Evolutionary conservation across 176 grass and related monocot genomes (phyloP), one percentile per base, ranked within the genome.

Genomic region (Triticum monococcum): DNA sequence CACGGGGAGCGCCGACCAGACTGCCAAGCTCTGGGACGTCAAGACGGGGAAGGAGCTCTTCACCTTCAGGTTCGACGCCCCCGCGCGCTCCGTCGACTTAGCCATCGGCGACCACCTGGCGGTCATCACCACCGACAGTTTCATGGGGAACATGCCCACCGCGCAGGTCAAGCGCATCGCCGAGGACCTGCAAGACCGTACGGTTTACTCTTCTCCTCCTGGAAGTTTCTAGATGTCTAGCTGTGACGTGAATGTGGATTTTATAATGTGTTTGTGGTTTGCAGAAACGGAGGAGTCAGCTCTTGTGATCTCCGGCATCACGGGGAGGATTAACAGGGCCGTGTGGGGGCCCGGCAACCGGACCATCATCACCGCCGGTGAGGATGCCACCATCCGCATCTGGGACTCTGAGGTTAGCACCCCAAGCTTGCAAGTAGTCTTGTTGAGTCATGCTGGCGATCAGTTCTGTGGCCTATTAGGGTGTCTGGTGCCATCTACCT

Each of bases 321-420:
- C 86, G 57, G 97, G 97, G 24, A 94, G 97, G 86, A 96, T 98
- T 64, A 98, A 94, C 84, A 96, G 96, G 75, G 96, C 92, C 40
- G 92, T 94, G 4, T 98, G 96, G 96, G 93, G 96, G 7, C 93
- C 97, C 22, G 71, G 92, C 2, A 98, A 98, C 84, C 91, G 91
- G 79, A 98, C 97, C 72, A 96, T 98, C 77, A 89, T 98, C 64
- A 96, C 93, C 32, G 97, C 87, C 2, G 96, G 96, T 10, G 96
- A 98, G 88, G 97, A 96, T 78, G 79, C 93, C 20, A 82, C 91
- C 48, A 68, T 98, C 36, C 96, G 96, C 65, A 89, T 98, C 23
- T 98, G 96, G 94, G 97, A 98, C 38, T 66, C 92, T 4, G 93
- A 98, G 93, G 97, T 98, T 68, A 60, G 68, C 64, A 54, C 57